Evolutionary conservation across 805 yeast genomes (phyloP).

Genomic region (Candida railenensis): DNA sequence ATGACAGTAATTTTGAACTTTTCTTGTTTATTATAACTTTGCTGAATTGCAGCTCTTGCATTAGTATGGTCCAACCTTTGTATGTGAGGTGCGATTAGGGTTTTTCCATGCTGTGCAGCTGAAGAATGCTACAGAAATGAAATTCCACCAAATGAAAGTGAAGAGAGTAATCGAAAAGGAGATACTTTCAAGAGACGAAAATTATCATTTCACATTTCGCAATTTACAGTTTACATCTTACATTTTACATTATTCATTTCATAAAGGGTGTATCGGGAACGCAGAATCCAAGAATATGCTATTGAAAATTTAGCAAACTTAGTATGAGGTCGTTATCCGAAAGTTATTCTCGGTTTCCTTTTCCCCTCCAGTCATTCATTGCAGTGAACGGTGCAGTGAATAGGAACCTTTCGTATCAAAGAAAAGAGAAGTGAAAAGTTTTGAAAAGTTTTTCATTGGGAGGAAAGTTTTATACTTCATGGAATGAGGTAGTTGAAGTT

Average conservation of each 20-base stretch:
- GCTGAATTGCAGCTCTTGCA: too few relatives aligned
- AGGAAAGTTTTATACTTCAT: background rate
- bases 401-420: conserved; percentile 39
- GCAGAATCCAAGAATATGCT: conserved; percentile 34
- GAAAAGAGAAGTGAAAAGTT: conserved; percentile 18
- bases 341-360: conserved; percentile 31
- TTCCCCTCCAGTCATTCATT: conserved; percentile 41
- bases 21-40: too few relatives aligned
- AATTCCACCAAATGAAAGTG: too few relatives aligned
- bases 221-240: too few relatives aligned
- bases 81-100: too few relatives aligned
- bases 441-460: conserved; percentile 3
- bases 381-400: conserved; percentile 37
- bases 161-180: too few relatives aligned
- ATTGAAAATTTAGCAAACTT: conserved; percentile 18
- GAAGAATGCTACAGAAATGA: too few relatives aligned
- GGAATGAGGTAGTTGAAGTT: background rate
- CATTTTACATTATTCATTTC: background rate
- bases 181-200: too few relatives aligned
- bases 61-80: too few relatives aligned
- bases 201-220: background rate
- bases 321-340: conserved; percentile 37
- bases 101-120: too few relatives aligned
- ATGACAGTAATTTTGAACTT: too few relatives aligned
- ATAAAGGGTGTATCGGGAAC: conserved; percentile 31